phyloP scores from a whole-genome alignment of 192 early-diverging fungal species.

The Mortierella hygrophila region DNA sequence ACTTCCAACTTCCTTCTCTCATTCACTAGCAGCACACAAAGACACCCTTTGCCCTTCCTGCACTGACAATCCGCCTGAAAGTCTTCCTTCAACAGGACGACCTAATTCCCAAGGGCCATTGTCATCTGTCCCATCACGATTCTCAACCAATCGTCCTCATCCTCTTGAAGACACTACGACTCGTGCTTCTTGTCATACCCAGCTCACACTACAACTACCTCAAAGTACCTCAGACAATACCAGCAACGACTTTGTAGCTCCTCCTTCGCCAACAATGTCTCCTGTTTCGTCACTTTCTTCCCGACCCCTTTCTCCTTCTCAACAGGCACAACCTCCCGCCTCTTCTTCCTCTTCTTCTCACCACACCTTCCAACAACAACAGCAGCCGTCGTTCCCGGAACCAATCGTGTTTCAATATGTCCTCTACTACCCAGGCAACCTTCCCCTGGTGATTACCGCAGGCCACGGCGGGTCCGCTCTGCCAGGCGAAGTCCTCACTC shows the following conservation, averaged over 20 bases:
- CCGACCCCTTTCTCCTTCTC: neutral
- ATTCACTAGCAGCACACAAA: neutral
- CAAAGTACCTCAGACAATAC: neutral
- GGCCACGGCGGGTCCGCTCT: conserved; percentile 30
- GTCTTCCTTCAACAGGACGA: conserved; percentile 53
- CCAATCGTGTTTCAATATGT: conserved; percentile 49
- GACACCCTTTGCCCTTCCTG: neutral
- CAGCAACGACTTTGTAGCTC: neutral
- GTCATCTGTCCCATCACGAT: conserved; percentile 16
- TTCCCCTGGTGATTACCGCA: conserved; percentile 41
- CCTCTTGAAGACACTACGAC: neutral
- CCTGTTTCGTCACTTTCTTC: neutral
- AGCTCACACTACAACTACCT: neutral
- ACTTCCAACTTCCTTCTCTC: neutral
- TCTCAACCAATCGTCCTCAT: conserved; percentile 53
- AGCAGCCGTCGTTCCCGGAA: conserved; percentile 12
- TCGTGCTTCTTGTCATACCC: neutral
- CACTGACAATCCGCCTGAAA: neutral
- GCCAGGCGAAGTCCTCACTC: conserved; percentile 14
- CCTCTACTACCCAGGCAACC: conserved; percentile 47
- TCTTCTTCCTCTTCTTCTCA: too few relatives aligned
- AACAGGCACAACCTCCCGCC: neutral
- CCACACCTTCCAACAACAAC: neutral
- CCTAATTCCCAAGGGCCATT: neutral
- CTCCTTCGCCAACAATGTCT: neutral